phyloP scores from a whole-genome alignment of 2,329 filamentous ascomycete genomes.

The Diaporthe helianthi region DNA sequence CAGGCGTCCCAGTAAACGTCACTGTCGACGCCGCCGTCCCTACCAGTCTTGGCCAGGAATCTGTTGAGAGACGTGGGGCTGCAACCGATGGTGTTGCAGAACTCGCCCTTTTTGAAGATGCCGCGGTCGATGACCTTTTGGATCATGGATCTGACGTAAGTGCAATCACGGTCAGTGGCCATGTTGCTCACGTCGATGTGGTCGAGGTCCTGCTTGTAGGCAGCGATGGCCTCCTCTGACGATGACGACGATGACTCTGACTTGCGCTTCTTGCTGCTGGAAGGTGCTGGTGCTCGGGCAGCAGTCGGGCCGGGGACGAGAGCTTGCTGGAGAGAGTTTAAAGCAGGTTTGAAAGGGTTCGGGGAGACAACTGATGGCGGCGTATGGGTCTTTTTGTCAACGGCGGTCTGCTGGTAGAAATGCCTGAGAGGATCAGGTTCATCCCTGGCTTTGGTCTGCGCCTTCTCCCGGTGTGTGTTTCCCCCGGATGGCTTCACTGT shows the following conservation, averaged over 20 bases:
- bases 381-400: neutral
- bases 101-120: conserved; percentile 57
- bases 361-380: neutral
- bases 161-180: conserved; percentile 25
- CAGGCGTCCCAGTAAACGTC: conserved; percentile 47
- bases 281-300: neutral
- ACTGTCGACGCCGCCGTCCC: conserved; percentile 45
- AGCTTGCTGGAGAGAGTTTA: neutral
- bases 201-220: conserved; percentile 40
- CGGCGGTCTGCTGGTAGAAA: neutral
- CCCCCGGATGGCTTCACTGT: too few species aligned
- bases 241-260: conserved; percentile 36
- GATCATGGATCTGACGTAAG: conserved; percentile 36
- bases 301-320: neutral
- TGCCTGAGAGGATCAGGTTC: neutral
- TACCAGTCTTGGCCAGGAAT: conserved; percentile 59
- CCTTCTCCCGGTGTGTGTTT: neutral
- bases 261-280: conserved; percentile 40
- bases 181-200: conserved; percentile 30
- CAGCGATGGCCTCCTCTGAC: conserved; percentile 40
- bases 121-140: conserved; percentile 51
- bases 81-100: conserved; percentile 53
- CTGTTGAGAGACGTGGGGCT: conserved; percentile 48
- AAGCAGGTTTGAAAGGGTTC: neutral
- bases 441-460: neutral